Evolutionary conservation across 768 basidiomycete species (phyloP), one percentile per base, ranked within the genome.

Genomic region (Naganishia antarctica): DNA sequence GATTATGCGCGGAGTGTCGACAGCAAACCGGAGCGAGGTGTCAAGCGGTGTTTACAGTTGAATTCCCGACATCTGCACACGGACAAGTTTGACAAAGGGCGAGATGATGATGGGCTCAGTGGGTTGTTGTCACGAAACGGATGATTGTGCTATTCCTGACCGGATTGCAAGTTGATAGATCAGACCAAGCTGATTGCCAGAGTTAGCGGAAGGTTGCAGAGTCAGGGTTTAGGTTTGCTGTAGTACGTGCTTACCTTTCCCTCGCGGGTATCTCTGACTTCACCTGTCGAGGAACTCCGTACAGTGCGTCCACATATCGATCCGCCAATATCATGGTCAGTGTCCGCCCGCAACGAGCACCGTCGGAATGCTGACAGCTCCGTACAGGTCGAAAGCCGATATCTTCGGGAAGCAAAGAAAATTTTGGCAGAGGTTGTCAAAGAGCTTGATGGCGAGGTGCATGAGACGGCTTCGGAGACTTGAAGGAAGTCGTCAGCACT

Each of bases 261-360:
- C 15, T 4, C 8, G 7, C n/a, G 37, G n/a, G n/a, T 5, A n/a
- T 34, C 9, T 23, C n/a, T 25, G 21, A 34, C 31, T 18, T 21
- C 50, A n/a, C 53, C 34, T 13, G 13, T 57, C 32, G 34, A 15
- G n/a, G 48, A 12, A 16, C 25, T 32, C 13, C 23, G n/a, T 47
- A 57, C 40, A 65, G 64, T 32, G 37, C 60, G 15, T 66, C 65
- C 5, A 66, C 65, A 11, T 61, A 60, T 29, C 65, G 60, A 37
- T 66, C 65, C 9, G 65, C 65, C 12, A 66, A 66, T 23, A 43
- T 66, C 21, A 31, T 66, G 41, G 65, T 66, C 18, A 43, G 58
- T 65, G 18, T n/a, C 18, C 21, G 18, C 21, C 29, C 21, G 11
- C 32, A 18, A 32, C 3, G 5, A 31, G 16, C 13, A 34, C 11